phyloP scores from a whole-genome alignment of 73 alveolate genomes.

The Paramecium pentaurelia region DNA sequence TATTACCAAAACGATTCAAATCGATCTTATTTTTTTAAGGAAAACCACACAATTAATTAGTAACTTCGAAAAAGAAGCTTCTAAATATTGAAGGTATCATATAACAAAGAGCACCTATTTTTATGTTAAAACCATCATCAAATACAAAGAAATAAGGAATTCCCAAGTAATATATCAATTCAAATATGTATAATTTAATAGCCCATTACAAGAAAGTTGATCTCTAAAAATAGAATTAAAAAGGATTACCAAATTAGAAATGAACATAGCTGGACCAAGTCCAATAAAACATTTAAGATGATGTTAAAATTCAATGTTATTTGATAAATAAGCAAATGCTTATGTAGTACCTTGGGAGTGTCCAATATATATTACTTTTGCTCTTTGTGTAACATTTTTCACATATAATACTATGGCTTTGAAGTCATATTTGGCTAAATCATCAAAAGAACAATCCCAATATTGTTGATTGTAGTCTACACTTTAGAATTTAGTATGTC shows the following conservation, averaged over 20 bases:
- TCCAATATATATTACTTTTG: neutral
- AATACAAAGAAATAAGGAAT: constrained; percentile 36
- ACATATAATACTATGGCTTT: neutral
- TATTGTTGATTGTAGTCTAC: neutral
- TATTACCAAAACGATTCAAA: constrained; percentile 64
- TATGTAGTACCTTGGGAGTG: constrained; percentile 34
- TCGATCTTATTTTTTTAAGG: constrained; percentile 63
- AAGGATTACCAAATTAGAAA: neutral
- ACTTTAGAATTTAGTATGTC: neutral
- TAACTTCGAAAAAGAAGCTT: constrained; percentile 64
- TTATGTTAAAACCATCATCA: constrained; percentile 38
- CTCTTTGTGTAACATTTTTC: neutral
- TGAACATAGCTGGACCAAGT: constrained; percentile 34
- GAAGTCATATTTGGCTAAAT: constrained; percentile 19
- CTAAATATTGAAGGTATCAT: constrained; percentile 20
- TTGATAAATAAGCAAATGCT: constrained; percentile 32
- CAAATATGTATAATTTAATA: neutral
- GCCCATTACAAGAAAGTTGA: neutral
- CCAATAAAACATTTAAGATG: constrained; percentile 40
- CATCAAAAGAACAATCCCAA: constrained; percentile 37
- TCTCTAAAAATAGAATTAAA: neutral
- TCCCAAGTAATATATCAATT: neutral
- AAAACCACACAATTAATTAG: constrained; percentile 63
- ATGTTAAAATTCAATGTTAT: neutral
- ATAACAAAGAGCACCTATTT: constrained; percentile 55